Percentiles rank a stretch among this genome's conserved stretches.
phyloP scores from a whole-genome alignment of 225 moss, liverwort and hornwort species.

The Ulota crispa region DNA sequence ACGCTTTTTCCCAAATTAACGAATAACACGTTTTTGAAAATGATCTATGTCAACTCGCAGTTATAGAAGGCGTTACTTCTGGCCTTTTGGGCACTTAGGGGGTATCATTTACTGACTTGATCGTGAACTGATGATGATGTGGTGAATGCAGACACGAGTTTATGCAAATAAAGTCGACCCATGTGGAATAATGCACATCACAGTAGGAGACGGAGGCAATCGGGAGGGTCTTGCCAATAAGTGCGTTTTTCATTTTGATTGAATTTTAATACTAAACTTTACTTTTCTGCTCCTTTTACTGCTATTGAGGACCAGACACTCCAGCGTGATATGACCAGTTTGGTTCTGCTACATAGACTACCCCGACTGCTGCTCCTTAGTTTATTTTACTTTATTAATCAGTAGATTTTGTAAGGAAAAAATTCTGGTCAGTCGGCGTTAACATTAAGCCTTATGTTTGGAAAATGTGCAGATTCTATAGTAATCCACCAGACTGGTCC shows the following conservation, averaged over 20 bases:
- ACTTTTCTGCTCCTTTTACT: background rate
- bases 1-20: no score
- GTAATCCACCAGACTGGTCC: conserved; percentile 66
- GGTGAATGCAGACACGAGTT: conserved; percentile 34
- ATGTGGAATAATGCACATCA: conserved; percentile 64
- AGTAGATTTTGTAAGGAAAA: background rate
- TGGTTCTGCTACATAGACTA: background rate
- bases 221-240: conserved; percentile 63
- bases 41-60: no score
- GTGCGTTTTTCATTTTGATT: conserved; percentile 29
- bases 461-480: conserved; percentile 51
- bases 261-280: background rate
- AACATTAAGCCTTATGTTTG: background rate
- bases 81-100: no score
- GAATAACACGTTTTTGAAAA: no score
- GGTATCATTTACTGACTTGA: no score
- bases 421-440: background rate
- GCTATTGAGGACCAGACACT: background rate
- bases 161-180: conserved; percentile 47
- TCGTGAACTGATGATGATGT: no score
- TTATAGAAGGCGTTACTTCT: no score
- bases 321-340: background rate
- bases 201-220: conserved; percentile 79
- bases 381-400: background rate
- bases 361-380: background rate